Evolutionary conservation across 1,284 basidiomycete genomes (phyloP), one percentile per base, ranked within the genome.

Genomic region (Pseudomicrostroma phylloplanum): DNA sequence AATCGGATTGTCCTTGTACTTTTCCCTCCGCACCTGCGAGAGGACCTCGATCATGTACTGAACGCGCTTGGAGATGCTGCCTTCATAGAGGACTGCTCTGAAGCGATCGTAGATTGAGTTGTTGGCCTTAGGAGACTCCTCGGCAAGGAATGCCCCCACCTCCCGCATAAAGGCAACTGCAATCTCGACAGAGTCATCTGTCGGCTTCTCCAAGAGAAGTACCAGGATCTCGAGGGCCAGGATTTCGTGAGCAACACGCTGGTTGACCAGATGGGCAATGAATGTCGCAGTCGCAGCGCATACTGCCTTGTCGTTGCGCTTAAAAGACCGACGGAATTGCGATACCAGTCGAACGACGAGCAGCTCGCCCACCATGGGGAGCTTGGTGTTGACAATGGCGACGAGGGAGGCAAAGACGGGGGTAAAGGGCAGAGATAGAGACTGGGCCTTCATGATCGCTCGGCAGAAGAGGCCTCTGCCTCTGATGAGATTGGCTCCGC

Each of bases 1-100:
- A 67, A 90, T 86, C 21, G 92, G 93, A 79, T 99, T 96, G 80
- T 98, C 94, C 83, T 96, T 96, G 84, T 91, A 98, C 80, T 90
- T 92, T 83, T 99, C 96, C 82, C 96, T 94, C 68, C 94, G 85
- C 11, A 96, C 91, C 61, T 78, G 76, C 1, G 70, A 69, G 0
- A 79, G 69, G 4, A 98, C 94, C 81, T 98, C 96, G 74, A 99
- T 92, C 96, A 97, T 97, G 82, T 96, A 99, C 79, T 98, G 94
- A 26, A 96, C 92, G 69, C 96, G 87, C 76, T 97, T 93, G 76
- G 89, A 91, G 80, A 98, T 94, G 48, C 85, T 82, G 54, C 91
- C 92, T 80, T 98, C 96, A 81, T 98, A 96, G 51, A 99, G 83
- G 6, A 97, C 92, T 0, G 91, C 90, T 56, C 94, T 88, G 85